These are phyloP conservation scores for Melanomma pulvis-pyrius DNA, from an alignment of 495 filamentous ascomycete species.

Conservation along the genomic window DNA sequence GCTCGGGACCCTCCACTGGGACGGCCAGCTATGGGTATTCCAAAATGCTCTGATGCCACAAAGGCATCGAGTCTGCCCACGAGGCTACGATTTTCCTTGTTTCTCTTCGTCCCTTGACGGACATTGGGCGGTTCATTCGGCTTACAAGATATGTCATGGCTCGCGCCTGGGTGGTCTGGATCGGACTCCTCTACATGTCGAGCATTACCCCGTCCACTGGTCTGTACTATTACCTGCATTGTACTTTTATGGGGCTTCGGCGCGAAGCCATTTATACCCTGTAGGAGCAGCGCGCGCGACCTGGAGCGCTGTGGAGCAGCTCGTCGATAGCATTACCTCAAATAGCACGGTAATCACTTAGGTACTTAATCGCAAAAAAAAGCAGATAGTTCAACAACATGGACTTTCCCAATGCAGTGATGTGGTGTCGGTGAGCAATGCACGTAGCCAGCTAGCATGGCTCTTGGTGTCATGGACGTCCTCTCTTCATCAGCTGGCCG, in stretches of 20 bases:
- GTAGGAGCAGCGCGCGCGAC: constrained; percentile 5
- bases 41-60: constrained; percentile 34
- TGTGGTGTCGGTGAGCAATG: not conserved
- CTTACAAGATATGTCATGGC: constrained; percentile 34
- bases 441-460: not conserved
- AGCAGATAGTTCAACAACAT: constrained; percentile 8
- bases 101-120: constrained; percentile 25
- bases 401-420: not conserved
- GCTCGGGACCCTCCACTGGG: not conserved
- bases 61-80: constrained; percentile 27
- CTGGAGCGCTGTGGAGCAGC: constrained; percentile 5
- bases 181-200: constrained; percentile 20
- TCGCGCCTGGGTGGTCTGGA: constrained; percentile 36
- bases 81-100: constrained; percentile 38
- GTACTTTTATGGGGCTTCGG: constrained; percentile 36
- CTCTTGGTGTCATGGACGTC: not conserved
- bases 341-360: constrained; percentile 23
- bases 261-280: constrained; percentile 38
- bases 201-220: constrained; percentile 19
- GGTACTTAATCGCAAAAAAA: constrained; percentile 35
- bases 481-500: constrained; percentile 15
- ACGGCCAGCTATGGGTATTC: constrained; percentile 18
- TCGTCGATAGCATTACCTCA: constrained; percentile 29
- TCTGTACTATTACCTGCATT: constrained; percentile 42
- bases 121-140: constrained; percentile 29